Conservation (phyloP, 2,329 filamentous ascomycete species). For the Lachnum nothofagi region DNA sequence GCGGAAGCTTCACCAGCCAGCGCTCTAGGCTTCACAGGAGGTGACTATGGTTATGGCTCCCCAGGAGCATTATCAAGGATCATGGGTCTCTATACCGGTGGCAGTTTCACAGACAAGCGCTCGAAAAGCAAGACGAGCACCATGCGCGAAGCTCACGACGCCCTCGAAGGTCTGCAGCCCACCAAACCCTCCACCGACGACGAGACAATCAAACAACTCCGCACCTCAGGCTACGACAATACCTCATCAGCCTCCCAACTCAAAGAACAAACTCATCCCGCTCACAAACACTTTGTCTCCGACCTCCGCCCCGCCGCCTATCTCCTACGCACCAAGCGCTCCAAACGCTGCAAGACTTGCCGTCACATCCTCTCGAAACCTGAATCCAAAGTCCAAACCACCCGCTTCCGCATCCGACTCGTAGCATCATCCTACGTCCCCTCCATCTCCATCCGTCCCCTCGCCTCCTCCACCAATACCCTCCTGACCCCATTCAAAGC, state of each 20-base stretch:
- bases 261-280: slow-evolving; percentile 41
- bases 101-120: slow-evolving; percentile 58
- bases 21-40: slow-evolving; percentile 49
- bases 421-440: slow-evolving; percentile 87
- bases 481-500: slow-evolving; percentile 42
- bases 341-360: slow-evolving; percentile 87
- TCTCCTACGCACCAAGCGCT: slow-evolving; percentile 82
- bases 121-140: slow-evolving; percentile 61
- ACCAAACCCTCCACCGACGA: slow-evolving; percentile 49
- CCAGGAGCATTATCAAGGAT: slow-evolving; percentile 80
- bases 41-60: slow-evolving; percentile 58
- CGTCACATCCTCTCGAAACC: slow-evolving; percentile 94
- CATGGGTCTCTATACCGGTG: slow-evolving; percentile 79
- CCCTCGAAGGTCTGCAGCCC: slow-evolving; percentile 66
- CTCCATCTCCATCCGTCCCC: slow-evolving; percentile 59
- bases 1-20: slow-evolving; percentile 53
- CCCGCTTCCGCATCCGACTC: slow-evolving; percentile 86
- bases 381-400: slow-evolving; percentile 82
- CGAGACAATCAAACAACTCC: slow-evolving; percentile 51
- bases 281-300: slow-evolving; percentile 52
- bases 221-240: slow-evolving; percentile 55
- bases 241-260: slow-evolving; percentile 53
- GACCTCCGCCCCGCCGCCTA: slow-evolving; percentile 78
- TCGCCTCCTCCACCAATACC: slow-evolving; percentile 25
- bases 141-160: slow-evolving; percentile 73